phyloP scores from a whole-genome alignment of 768 basidiomycete genomes.

The Rhodotorula toruloides region DNA sequence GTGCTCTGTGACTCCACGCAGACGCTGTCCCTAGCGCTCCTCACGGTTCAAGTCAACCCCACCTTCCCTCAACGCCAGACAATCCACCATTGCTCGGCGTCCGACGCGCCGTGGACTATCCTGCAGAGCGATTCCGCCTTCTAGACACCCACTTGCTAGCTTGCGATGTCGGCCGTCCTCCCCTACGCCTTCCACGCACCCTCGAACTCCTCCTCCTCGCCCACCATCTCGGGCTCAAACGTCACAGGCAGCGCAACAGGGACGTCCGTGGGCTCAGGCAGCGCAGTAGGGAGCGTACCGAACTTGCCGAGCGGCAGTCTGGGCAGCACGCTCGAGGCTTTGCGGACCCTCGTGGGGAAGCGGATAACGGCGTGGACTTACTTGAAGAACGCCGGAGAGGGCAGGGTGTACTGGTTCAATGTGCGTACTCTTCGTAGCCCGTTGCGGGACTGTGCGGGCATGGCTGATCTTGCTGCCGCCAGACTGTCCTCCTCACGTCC shows the following conservation, averaged over 20 bases:
- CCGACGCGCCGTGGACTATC: no score
- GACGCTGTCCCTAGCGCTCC: no score
- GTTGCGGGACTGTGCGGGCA: no score
- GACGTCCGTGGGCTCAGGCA: not conserved
- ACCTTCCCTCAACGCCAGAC: no score
- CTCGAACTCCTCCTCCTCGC: not conserved
- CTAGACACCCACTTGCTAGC: no score
- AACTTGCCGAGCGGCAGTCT: constrained; percentile 19
- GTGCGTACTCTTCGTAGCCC: not conserved
- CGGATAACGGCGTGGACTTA: constrained; percentile 79
- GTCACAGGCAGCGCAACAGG: not conserved
- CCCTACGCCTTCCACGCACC: not conserved
- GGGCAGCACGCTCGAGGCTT: constrained; percentile 10
- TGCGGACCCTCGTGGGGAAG: constrained; percentile 66
- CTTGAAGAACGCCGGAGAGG: constrained; percentile 76
- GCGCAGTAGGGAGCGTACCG: constrained; percentile 6
- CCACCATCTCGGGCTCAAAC: not conserved
- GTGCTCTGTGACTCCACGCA: no score
- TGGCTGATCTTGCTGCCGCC: constrained; percentile 47
- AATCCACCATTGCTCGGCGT: no score
- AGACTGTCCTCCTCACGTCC: constrained; percentile 73
- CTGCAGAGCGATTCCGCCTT: no score
- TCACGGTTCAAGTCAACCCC: no score
- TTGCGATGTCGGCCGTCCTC: not conserved
- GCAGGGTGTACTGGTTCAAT: constrained; percentile 54